phyloP scores from a whole-genome alignment of 1,284 basidiomycete species.

The Leccinum huronense region DNA sequence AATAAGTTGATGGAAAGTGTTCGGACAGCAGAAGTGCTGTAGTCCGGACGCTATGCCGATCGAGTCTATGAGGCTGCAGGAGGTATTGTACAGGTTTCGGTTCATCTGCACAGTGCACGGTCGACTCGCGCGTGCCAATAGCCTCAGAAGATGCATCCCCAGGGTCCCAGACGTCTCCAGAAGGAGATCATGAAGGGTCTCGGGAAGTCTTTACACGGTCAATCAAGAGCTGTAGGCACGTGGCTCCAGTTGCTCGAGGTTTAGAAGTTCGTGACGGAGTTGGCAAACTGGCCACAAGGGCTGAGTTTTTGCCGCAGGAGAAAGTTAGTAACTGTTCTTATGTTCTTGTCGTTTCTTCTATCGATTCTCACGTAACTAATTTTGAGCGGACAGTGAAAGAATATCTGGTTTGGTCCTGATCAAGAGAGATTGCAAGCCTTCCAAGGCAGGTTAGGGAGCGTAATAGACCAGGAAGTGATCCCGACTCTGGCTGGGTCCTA shows the following conservation, averaged over 20 bases:
- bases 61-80: constrained; percentile 34
- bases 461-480: constrained; percentile 16
- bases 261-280: constrained; percentile 15
- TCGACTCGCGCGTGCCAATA: constrained; percentile 15
- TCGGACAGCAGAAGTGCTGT: too few relatives aligned
- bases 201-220: constrained; percentile 10
- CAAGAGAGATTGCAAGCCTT: constrained; percentile 17
- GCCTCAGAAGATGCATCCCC: constrained; percentile 10
- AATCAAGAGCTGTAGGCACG: constrained; percentile 8
- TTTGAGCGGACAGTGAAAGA: constrained; percentile 4
- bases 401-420: constrained; percentile 21
- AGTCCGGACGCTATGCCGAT: constrained; percentile 2
- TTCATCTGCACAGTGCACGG: constrained; percentile 27
- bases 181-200: constrained; percentile 9
- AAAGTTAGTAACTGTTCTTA: constrained; percentile 12
- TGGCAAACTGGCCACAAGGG: constrained; percentile 18
- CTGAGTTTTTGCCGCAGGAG: constrained; percentile 12
- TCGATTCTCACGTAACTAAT: neutral
- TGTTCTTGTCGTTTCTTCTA: neutral
- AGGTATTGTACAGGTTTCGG: constrained; percentile 37
- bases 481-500: constrained; percentile 10
- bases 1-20: too few relatives aligned
- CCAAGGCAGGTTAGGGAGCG: constrained; percentile 6
- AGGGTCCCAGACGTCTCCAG: constrained; percentile 4
- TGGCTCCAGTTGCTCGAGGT: constrained; percentile 7